These are phyloP conservation scores for Ascocoryne sarcoides DNA, from an alignment of 2,329 filamentous ascomycete genomes.

Conservation along the genomic window DNA sequence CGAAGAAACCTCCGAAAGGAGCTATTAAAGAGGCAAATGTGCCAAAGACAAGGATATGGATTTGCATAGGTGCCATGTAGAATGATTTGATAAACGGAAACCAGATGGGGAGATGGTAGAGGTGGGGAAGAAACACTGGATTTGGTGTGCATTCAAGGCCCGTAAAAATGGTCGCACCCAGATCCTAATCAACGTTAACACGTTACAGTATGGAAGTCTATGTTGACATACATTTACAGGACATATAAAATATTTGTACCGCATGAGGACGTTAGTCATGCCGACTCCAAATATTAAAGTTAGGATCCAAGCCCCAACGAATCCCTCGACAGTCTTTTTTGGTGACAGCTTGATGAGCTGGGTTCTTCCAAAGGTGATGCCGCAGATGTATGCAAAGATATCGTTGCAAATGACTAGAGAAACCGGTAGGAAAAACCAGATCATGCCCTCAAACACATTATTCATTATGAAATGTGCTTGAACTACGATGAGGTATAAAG, in stretches of 20 bases:
- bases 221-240: constrained; percentile 66
- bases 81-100: constrained; percentile 66
- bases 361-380: constrained; percentile 91
- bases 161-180: constrained; percentile 87
- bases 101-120: constrained; percentile 64
- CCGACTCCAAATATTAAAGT: constrained; percentile 78
- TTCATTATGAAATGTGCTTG: constrained; percentile 99
- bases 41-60: constrained; percentile 83
- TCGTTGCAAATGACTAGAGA: constrained; percentile 97
- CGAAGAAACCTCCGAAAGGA: constrained; percentile 97
- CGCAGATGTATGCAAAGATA: constrained; percentile 96
- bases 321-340: constrained; percentile 98
- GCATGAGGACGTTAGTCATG: constrained; percentile 76
- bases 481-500: constrained; percentile 92
- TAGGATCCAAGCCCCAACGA: constrained; percentile 92
- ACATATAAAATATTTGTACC: constrained; percentile 96
- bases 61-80: constrained; percentile 78
- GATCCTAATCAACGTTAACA: constrained; percentile 42
- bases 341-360: constrained; percentile 96
- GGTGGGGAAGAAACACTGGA: constrained; percentile 76
- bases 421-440: constrained; percentile 97
- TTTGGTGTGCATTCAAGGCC: constrained; percentile 86
- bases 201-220: neutral
- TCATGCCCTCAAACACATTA: constrained; percentile 98
- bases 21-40: constrained; percentile 95